These are phyloP conservation scores for Margaritispora aquatica DNA, from an alignment of 495 filamentous ascomycete species.

Conservation along the genomic window DNA sequence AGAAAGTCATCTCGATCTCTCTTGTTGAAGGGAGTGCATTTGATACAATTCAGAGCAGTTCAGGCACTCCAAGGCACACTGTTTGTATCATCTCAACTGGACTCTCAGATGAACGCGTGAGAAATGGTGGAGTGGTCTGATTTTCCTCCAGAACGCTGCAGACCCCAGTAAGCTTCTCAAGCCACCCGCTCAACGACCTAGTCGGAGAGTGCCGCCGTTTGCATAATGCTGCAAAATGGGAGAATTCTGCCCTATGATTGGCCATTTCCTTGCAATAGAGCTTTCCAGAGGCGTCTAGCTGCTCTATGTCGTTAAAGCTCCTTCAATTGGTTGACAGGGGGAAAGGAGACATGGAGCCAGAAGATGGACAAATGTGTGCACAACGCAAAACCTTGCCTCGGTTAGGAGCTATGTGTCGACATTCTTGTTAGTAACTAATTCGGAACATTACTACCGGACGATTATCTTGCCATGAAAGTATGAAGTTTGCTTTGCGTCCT, in stretches of 20 bases:
- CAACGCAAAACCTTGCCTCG: too few relatives aligned
- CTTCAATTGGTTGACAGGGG: background rate
- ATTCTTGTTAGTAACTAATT: too few relatives aligned
- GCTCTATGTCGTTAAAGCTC: too few relatives aligned
- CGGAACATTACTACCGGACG: background rate
- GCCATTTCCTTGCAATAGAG: background rate
- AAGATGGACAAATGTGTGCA: background rate
- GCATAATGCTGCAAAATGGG: background rate
- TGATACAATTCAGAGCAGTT: too few relatives aligned
- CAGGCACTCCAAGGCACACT: background rate
- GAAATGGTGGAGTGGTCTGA: slow-evolving; percentile 3
- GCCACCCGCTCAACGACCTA: background rate
- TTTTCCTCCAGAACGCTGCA: background rate
- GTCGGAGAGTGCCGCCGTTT: background rate
- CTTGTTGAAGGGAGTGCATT: background rate
- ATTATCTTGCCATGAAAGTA: background rate
- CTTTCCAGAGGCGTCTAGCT: background rate
- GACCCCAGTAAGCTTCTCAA: background rate
- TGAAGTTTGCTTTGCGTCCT: background rate
- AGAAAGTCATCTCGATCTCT: background rate
- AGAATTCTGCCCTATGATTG: background rate
- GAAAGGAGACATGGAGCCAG: background rate
- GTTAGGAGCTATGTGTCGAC: too few relatives aligned
- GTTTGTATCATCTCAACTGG: background rate
- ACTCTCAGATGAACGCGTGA: background rate